Conservation (phyloP, 2,329 filamentous ascomycete species). For the Diaporthe vaccinii region DNA sequence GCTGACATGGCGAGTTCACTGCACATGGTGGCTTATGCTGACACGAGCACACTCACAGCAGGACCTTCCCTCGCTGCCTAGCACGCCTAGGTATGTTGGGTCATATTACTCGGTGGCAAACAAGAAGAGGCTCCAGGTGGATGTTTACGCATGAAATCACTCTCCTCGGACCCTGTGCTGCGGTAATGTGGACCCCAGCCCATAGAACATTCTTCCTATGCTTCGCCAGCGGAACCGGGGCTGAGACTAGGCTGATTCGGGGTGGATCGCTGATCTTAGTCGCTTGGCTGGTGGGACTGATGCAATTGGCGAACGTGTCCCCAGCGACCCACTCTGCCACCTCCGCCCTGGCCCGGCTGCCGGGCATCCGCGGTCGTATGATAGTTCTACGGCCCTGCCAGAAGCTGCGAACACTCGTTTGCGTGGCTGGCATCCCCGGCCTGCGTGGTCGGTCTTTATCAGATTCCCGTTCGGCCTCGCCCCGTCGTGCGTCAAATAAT, state of each 20-base stretch:
- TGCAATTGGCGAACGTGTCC: not conserved
- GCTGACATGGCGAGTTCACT: not conserved
- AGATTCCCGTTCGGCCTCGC: constrained; percentile 20
- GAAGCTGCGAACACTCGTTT: not conserved
- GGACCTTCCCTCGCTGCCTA: too few species aligned
- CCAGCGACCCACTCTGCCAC: constrained; percentile 1
- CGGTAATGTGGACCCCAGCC: not conserved
- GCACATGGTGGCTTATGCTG: too few species aligned
- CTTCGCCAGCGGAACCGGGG: not conserved
- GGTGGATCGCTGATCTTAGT: not conserved
- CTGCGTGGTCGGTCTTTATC: constrained; percentile 11
- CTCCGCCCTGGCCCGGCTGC: not conserved
- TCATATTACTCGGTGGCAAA: too few species aligned
- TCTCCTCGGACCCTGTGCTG: not conserved
- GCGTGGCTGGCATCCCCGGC: not conserved
- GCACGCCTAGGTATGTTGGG: too few species aligned
- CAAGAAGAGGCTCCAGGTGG: too few species aligned
- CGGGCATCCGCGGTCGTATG: constrained; percentile 23
- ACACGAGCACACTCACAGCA: too few species aligned
- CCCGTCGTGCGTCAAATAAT: not conserved
- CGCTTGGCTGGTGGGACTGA: not conserved
- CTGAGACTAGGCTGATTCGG: constrained; percentile 8
- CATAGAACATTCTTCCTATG: constrained; percentile 1
- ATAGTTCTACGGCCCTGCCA: not conserved
- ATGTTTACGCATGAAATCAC: not conserved